Percentiles rank a stretch among this genome's conserved stretches.
These are phyloP conservation scores for Lentinula boryana DNA, from an alignment of 768 basidiomycete genomes.

Conservation along the genomic window DNA sequence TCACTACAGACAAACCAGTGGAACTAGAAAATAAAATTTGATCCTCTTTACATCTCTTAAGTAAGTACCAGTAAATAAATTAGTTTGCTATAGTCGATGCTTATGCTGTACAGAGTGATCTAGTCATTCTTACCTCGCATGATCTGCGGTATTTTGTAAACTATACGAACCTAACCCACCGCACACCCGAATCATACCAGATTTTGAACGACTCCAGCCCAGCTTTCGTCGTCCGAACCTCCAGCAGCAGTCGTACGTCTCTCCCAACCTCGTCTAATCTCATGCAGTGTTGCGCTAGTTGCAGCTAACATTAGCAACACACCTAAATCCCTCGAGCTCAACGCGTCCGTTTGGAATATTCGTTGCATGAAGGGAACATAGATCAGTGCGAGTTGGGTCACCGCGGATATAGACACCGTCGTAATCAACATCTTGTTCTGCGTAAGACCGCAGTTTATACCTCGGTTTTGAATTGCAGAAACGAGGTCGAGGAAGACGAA, in stretches of 20 bases:
- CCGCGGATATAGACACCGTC: conserved; percentile 82
- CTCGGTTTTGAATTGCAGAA: conserved; percentile 92
- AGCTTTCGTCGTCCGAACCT: conserved; percentile 41
- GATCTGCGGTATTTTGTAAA: not conserved
- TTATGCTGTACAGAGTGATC: not conserved
- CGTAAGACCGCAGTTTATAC: conserved; percentile 75
- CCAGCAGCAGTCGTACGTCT: conserved; percentile 33
- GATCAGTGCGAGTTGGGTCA: conserved; percentile 79
- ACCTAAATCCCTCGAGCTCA: conserved; percentile 60
- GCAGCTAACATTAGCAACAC: conserved; percentile 65
- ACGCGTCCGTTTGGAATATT: conserved; percentile 89
- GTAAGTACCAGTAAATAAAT: not conserved
- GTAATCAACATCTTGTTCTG: conserved; percentile 87
- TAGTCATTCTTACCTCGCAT: not conserved
- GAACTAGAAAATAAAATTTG: not conserved
- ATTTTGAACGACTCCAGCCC: conserved; percentile 41
- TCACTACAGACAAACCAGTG: not conserved
- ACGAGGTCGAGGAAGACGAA: conserved; percentile 97
- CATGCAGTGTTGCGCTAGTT: conserved; percentile 66
- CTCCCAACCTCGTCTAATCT: conserved; percentile 75
- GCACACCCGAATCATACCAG: conserved; percentile 27
- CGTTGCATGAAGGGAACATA: conserved; percentile 90
- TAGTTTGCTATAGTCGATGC: not conserved
- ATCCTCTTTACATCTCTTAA: not conserved
- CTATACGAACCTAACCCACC: not conserved